phyloP scores from a whole-genome alignment of 2,329 filamentous ascomycete genomes.

The Alternaria atra region DNA sequence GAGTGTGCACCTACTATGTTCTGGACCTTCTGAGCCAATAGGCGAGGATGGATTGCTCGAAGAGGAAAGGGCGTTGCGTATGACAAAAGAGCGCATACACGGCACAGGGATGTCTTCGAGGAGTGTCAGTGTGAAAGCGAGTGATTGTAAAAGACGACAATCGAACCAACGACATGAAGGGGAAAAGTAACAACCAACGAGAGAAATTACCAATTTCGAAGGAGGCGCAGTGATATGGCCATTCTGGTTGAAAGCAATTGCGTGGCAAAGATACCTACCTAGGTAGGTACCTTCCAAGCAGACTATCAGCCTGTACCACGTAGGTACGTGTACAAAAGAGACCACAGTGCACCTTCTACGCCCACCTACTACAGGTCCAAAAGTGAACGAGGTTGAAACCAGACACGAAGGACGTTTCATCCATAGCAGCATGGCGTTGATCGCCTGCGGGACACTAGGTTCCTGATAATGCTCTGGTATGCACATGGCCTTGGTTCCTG shows the following conservation, averaged over 20 bases:
- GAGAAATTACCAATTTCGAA: neutral
- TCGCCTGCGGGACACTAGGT: neutral
- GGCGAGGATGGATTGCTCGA: neutral
- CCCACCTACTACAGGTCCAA: slow-evolving; percentile 2
- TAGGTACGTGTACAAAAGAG: neutral
- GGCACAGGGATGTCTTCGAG: neutral
- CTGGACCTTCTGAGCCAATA: slow-evolving; percentile 8
- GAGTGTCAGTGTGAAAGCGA: neutral
- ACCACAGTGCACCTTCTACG: slow-evolving; percentile 11
- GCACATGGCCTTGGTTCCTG: slow-evolving; percentile 15
- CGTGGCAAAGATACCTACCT: slow-evolving; percentile 21
- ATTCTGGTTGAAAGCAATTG: slow-evolving; percentile 29
- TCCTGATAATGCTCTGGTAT: slow-evolving; percentile 4
- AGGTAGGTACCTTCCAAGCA: neutral
- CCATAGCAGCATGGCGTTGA: slow-evolving; percentile 10
- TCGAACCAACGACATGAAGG: neutral
- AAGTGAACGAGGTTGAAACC: neutral
- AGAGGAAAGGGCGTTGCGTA: neutral
- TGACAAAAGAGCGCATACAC: neutral
- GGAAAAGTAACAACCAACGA: neutral
- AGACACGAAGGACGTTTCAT: neutral
- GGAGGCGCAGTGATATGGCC: slow-evolving; percentile 8
- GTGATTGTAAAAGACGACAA: neutral
- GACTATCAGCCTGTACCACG: slow-evolving; percentile 16
- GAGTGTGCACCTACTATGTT: slow-evolving; percentile 24